Conservation (phyloP, 148 eudicot genomes). For the Arbutus unedo region DNA sequence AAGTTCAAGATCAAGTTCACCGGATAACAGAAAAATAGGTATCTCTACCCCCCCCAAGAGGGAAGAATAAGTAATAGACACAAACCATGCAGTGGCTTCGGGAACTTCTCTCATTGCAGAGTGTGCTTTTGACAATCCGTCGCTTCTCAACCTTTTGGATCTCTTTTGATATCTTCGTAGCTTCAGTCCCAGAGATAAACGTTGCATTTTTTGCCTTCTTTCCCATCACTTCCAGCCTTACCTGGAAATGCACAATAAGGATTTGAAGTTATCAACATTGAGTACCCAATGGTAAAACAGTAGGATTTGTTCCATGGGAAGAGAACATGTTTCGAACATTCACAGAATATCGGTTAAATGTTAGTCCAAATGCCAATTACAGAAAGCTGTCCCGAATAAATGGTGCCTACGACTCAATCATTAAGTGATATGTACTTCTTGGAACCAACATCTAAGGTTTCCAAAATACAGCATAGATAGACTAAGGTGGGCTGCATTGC, state of each 20-base stretch:
- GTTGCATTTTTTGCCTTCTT: slow-evolving; percentile 98
- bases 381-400: background rate
- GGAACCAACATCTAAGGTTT: background rate
- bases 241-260: slow-evolving; percentile 37
- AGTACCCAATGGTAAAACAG: background rate
- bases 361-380: background rate
- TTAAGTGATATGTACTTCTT: background rate
- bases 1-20: background rate
- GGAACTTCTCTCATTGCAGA: slow-evolving; percentile 90
- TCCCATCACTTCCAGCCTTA: slow-evolving; percentile 90
- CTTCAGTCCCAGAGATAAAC: slow-evolving; percentile 88
- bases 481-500: background rate
- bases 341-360: background rate
- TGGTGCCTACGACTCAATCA: background rate
- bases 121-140: slow-evolving; percentile 83
- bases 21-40: background rate
- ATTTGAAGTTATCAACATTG: background rate
- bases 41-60: background rate
- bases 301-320: background rate
- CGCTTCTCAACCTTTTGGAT: slow-evolving; percentile 96
- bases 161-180: slow-evolving; percentile 92
- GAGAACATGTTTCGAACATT: background rate
- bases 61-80: background rate
- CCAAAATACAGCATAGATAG: background rate
- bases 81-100: slow-evolving; percentile 97